Percentiles rank a stretch among this genome's conserved stretches.
Conservation (phyloP, 805 yeast genomes). For the Cyberlindnera euphorbiae region DNA sequence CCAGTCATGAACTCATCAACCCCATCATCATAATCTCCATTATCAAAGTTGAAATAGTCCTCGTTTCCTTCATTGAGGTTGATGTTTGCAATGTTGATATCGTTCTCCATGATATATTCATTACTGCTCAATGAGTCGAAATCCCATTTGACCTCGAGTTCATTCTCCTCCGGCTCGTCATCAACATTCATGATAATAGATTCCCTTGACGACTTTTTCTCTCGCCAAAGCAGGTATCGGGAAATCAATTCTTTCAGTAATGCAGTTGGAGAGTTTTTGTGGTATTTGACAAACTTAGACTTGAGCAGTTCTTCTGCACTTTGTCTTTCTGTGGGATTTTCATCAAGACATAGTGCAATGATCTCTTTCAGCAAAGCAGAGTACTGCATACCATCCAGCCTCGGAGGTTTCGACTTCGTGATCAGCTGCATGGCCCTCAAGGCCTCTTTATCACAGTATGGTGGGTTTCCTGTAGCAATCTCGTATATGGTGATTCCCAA, state of each 20-base stretch:
- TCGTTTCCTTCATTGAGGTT: conserved; percentile 19
- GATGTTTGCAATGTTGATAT: conserved; percentile 42
- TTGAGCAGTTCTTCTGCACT: conserved; percentile 79
- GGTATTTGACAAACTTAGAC: conserved; percentile 63
- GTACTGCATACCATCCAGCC: conserved; percentile 86
- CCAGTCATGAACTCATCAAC: conserved; percentile 27
- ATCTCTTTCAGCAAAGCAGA: conserved; percentile 75
- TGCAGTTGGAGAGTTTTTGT: conserved; percentile 55
- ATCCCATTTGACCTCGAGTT: conserved; percentile 72
- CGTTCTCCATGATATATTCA: conserved; percentile 71
- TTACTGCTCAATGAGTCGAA: conserved; percentile 75
- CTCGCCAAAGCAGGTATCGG: conserved; percentile 73
- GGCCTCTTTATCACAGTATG: conserved; percentile 93
- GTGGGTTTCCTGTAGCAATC: conserved; percentile 96
- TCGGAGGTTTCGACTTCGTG: conserved; percentile 89
- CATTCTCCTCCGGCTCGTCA: conserved; percentile 37
- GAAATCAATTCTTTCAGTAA: conserved; percentile 70
- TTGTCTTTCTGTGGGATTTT: conserved; percentile 84
- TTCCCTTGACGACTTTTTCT: conserved; percentile 51
- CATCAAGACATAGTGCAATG: conserved; percentile 89
- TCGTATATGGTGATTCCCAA: conserved; percentile 92
- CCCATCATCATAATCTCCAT: conserved; percentile 25
- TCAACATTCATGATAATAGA: conserved; percentile 37
- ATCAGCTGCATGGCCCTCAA: conserved; percentile 91
- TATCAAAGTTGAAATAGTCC: conserved; percentile 23